A percentile compares a stretch with the other conserved stretches of the same genome.
These are phyloP conservation scores for Pseudocercospora pini-densiflorae DNA, from an alignment of 2,329 filamentous ascomycete species.

Conservation along the genomic window DNA sequence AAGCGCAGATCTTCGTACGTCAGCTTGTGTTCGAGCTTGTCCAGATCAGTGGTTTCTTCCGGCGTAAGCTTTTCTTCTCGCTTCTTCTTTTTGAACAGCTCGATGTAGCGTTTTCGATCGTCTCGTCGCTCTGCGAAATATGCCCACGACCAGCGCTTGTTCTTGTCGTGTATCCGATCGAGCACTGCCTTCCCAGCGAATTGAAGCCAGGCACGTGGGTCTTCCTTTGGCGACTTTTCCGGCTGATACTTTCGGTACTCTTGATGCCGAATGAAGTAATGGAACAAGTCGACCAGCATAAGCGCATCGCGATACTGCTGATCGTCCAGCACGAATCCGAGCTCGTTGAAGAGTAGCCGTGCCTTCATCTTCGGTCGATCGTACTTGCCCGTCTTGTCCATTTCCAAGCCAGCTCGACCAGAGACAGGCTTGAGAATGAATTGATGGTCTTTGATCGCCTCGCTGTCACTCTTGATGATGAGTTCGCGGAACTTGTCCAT, in stretches of 20 bases:
- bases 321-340: slow-evolving; percentile 96
- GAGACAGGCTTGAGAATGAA: slow-evolving; percentile 97
- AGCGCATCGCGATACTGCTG: slow-evolving; percentile 95
- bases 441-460: slow-evolving; percentile 68
- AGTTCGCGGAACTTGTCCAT: slow-evolving; percentile 76
- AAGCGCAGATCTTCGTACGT: slow-evolving; percentile 95
- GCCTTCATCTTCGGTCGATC: slow-evolving; percentile 87
- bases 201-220: slow-evolving; percentile 87
- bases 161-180: slow-evolving; percentile 92
- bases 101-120: slow-evolving; percentile 85
- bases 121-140: slow-evolving; percentile 93
- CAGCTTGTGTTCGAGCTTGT: slow-evolving; percentile 81
- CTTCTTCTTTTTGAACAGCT: slow-evolving; percentile 91
- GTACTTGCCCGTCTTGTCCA: slow-evolving; percentile 87
- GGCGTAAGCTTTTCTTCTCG: slow-evolving; percentile 69
- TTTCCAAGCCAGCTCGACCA: slow-evolving; percentile 89
- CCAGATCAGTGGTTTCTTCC: slow-evolving; percentile 73
- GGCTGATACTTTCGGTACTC: slow-evolving; percentile 95
- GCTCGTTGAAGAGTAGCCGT: slow-evolving; percentile 91
- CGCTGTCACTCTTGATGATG: slow-evolving; percentile 71
- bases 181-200: slow-evolving; percentile 91
- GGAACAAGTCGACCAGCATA: slow-evolving; percentile 98
- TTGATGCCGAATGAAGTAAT: slow-evolving; percentile 97
- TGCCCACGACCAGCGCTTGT: slow-evolving; percentile 92
- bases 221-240: slow-evolving; percentile 82